These are phyloP conservation scores for Penicillium thymicola DNA, from an alignment of 2,329 filamentous ascomycete species.

Conservation along the genomic window DNA sequence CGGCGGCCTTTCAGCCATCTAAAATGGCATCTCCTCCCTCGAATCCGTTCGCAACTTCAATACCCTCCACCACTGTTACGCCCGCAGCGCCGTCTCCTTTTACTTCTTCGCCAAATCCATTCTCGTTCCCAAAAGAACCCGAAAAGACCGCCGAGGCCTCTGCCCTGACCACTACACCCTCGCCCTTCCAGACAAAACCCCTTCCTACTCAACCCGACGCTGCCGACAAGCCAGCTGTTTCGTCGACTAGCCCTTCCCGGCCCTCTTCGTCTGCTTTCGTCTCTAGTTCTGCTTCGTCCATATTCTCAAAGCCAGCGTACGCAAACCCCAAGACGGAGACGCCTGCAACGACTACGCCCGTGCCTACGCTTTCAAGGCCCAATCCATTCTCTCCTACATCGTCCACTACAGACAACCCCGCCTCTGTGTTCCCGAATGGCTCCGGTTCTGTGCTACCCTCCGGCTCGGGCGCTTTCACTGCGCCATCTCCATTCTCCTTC, in stretches of 20 bases:
- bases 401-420: neutral
- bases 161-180: neutral
- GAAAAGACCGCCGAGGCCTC: neutral
- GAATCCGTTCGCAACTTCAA: constrained; percentile 7
- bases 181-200: neutral
- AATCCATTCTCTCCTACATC: neutral
- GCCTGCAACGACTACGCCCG: neutral
- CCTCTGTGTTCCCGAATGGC: neutral
- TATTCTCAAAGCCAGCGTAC: neutral
- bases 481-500: neutral
- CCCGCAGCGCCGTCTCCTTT: constrained; percentile 1
- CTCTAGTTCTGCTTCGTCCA: neutral
- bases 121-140: neutral
- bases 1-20: neutral
- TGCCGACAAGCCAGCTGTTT: neutral
- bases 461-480: neutral
- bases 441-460: neutral
- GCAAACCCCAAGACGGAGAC: neutral
- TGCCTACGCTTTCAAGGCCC: neutral
- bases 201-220: neutral
- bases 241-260: neutral
- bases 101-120: neutral
- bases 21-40: neutral
- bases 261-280: neutral
- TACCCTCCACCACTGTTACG: neutral